phyloP scores from a whole-genome alignment of 1,284 basidiomycete genomes.

The Ganoderma leucocontextum region DNA sequence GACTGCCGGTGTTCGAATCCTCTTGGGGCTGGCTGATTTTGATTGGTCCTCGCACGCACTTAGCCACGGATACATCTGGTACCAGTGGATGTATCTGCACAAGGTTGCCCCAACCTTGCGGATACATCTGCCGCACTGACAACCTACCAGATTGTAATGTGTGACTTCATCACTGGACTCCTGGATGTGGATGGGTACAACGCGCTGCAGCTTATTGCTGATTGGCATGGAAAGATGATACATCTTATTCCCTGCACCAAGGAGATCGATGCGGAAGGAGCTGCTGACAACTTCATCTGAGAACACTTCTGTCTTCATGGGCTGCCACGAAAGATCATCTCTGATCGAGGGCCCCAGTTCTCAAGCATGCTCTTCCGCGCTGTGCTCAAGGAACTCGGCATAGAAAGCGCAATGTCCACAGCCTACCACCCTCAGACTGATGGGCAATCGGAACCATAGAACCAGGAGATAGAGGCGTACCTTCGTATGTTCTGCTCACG shows the following conservation, averaged over 20 bases:
- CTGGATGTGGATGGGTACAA: conserved; percentile 42
- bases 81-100: too few relatives aligned
- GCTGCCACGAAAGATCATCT: conserved; percentile 44
- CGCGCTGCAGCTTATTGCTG: conserved; percentile 32
- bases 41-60: too few relatives aligned
- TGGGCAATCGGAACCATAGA: conserved; percentile 42
- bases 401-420: conserved; percentile 28
- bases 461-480: conserved; percentile 40
- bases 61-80: too few relatives aligned
- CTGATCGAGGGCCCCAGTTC: conserved; percentile 48
- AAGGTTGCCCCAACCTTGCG: too few relatives aligned
- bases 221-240: conserved; percentile 20
- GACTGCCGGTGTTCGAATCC: too few relatives aligned
- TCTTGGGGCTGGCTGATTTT: too few relatives aligned
- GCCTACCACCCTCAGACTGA: conserved; percentile 43
- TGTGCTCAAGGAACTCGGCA: conserved; percentile 18
- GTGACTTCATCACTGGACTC: conserved; percentile 46
- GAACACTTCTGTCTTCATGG: conserved; percentile 33
- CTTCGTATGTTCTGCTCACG: conserved; percentile 26
- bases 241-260: conserved; percentile 14
- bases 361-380: conserved; percentile 23
- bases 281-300: conserved; percentile 13
- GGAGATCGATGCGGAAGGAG: conserved; percentile 23
- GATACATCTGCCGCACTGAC: too few relatives aligned
- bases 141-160: too few relatives aligned